A percentile compares a stretch with the other conserved stretches of the same genome.
Conservation (phyloP, 352 stramenopile species). For the Phytophthora ramorum region DNA sequence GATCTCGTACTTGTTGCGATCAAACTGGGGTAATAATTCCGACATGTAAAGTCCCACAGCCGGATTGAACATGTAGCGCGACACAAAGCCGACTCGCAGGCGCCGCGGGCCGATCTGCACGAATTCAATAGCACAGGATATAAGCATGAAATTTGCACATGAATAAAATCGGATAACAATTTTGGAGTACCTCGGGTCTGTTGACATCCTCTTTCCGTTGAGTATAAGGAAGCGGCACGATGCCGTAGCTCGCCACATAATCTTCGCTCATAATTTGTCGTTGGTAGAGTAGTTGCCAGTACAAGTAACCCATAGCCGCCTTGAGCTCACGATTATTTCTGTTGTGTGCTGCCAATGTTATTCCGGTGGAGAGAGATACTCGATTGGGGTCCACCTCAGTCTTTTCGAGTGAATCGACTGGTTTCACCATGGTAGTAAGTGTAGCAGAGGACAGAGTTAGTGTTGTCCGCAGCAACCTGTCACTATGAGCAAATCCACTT, state of each 20-base stretch:
- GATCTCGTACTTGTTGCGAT: slow-evolving; percentile 72
- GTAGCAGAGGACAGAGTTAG: background rate
- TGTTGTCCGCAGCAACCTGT: background rate
- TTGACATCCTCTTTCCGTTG: slow-evolving; percentile 20
- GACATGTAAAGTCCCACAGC: slow-evolving; percentile 66
- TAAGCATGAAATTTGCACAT: background rate
- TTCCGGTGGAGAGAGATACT: slow-evolving; percentile 60
- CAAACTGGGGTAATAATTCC: slow-evolving; percentile 64
- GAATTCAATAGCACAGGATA: slow-evolving; percentile 1
- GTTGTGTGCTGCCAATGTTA: slow-evolving; percentile 71
- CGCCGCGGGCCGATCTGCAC: slow-evolving; percentile 40
- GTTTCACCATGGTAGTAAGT: background rate
- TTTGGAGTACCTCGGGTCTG: slow-evolving; percentile 26
- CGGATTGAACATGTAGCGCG: slow-evolving; percentile 62
- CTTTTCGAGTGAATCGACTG: slow-evolving; percentile 40
- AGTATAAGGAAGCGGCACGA: slow-evolving; percentile 47
- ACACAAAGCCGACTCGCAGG: slow-evolving; percentile 73
- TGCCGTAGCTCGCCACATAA: slow-evolving; percentile 56
- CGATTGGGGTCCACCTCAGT: slow-evolving; percentile 62
- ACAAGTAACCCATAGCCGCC: slow-evolving; percentile 54
- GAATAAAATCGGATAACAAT: background rate
- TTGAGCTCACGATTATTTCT: slow-evolving; percentile 78
- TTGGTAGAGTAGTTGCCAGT: slow-evolving; percentile 53
- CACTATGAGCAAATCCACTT: slow-evolving; percentile 15
- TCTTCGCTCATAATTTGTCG: slow-evolving; percentile 42